Evolutionary conservation across 805 yeast species (phyloP), one percentile per base, ranked within the genome.

Genomic region (Starmerella vaccinii): DNA sequence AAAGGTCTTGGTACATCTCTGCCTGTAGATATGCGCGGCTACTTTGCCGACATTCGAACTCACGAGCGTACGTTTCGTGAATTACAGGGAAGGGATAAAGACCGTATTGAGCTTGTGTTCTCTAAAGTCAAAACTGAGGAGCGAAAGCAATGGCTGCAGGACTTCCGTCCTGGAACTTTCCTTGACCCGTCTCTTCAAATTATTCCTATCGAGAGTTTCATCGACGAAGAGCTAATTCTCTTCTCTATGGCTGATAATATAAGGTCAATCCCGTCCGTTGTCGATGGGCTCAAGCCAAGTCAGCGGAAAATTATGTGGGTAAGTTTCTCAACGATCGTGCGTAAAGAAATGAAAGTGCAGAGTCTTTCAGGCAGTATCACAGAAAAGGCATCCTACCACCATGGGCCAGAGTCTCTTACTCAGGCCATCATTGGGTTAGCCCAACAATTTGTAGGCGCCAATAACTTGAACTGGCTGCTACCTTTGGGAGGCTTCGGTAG

Each of bases 1-100:
- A 92, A 92, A 75, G 98, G 98, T 78, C 76, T 92, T 75, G 98
- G 98, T 79, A 88, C 98, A 4, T 90, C 97, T 1, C 75, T 81
- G 1, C 78, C 80, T 24, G 75, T 71, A 32, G 98, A 92, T 67
- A 85, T 84, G 54, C 78, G 92, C 58, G 92, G 85, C 63, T 92
- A 92, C 63, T 92, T 92, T 66, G 71, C 86, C 38, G 83, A 84
- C 55, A 72, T 92, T 29, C 95, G 84, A 59, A 80, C 73, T 56
- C 98, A 92, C 68, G 73, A 86, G 70, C 92, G 92, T 63, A 75
- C 76, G 26, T 92, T 92, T 65, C 88, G 85, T 64, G 76, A 87
- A 7, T 72, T 92, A 46, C 81, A 84, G 65, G 86, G 78, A 10
- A 68, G 61, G 2, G 98, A 92, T 62, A 77, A 78, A 50, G 78